A percentile compares a stretch with the other conserved stretches of the same genome.
Evolutionary conservation across 2,329 filamentous ascomycete genomes (phyloP).

Genomic region (Botryosphaeria agaves): DNA sequence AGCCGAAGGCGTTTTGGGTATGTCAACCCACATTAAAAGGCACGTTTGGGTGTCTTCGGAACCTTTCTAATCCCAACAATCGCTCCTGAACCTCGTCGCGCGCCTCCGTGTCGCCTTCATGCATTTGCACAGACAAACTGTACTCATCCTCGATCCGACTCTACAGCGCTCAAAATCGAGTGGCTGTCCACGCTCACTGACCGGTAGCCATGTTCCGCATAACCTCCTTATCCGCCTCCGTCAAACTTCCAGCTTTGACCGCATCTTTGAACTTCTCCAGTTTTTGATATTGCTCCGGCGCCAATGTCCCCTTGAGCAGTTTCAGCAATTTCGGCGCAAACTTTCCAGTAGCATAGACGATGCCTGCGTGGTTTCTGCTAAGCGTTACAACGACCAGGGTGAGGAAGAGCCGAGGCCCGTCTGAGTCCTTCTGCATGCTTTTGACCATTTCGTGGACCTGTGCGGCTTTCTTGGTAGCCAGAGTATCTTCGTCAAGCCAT

Average conservation of each 20-base stretch:
- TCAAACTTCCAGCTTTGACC: conserved; percentile 15
- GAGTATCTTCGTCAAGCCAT: conserved; percentile 1
- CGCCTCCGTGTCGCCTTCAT: too few species aligned
- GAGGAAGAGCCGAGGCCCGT: conserved; percentile 19
- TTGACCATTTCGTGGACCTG: conserved; percentile 15
- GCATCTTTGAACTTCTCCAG: conserved; percentile 20
- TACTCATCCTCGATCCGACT: too few species aligned
- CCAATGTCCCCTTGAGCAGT: conserved; percentile 11
- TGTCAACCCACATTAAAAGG: too few species aligned
- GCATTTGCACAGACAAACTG: too few species aligned
- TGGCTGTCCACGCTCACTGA: too few species aligned
- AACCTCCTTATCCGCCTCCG: conserved; percentile 12
- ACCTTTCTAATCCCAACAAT: too few species aligned
- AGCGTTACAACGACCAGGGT: conserved; percentile 16
- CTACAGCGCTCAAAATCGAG: too few species aligned
- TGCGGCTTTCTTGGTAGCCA: conserved; percentile 10
- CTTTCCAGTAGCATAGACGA: conserved; percentile 23
- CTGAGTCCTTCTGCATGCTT: conserved; percentile 16
- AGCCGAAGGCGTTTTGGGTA: too few species aligned
- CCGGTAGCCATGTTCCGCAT: conserved; percentile 14
- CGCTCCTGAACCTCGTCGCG: too few species aligned
- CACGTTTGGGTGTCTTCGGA: too few species aligned
- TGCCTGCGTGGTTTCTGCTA: conserved; percentile 12
- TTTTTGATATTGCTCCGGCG: conserved; percentile 10
- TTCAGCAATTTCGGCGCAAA: conserved; percentile 22